Base-by-base conservation (phyloP, 2,329 filamentous ascomycete genomes). In the Emmonsiellopsis sp. region DNA sequence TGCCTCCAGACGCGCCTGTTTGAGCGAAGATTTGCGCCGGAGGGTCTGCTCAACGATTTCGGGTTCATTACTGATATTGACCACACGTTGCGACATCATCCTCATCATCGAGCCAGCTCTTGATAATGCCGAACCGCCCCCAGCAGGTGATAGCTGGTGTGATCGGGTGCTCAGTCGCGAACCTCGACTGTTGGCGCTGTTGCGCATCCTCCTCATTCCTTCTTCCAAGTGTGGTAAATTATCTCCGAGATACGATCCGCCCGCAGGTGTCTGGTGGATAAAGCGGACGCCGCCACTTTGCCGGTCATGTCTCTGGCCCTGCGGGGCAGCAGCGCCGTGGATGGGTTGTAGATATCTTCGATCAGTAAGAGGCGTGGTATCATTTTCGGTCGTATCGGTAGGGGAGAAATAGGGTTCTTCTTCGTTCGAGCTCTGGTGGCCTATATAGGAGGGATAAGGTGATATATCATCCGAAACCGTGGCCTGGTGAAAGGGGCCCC, bases 11-110 rank as follows among this genome's bases (percentile, higher is more conserved):
- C 79, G 64, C 58, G 75, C 65, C 69, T 79, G 42, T 37, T 57
- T 59, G 6, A 57, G 48, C 67, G 81, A 68, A 72, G 85, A 67
- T 74, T 84, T 74, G 75, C 73, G 77, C 42, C 82, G 78, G 27
- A 84, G 77, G 50, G 81, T 83, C 57, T 86, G 83, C 66, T 95
- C 89, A 13, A 91, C 77, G 17, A 88, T 74, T 61, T 96, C 88
- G 4, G 85, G 86, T 63, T 97, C 93, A 65, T 95, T 95, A 71
- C 90, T 95, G 62, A 98, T 81, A 65, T 97, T 97, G 64, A 98
- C 93, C 53, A 98, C 91, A 74, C 93, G 88, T 73, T 96, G 91
- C 34, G 94, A 97, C 83, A 98, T 95, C 60, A 83, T 83, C 58
- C 86, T 81, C 70, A 91, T 82, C 61, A 90, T 88, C 7, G 86